Evolutionary conservation across 257 asterid species (phyloP).

Genomic region (Solanum appendiculatum): DNA sequence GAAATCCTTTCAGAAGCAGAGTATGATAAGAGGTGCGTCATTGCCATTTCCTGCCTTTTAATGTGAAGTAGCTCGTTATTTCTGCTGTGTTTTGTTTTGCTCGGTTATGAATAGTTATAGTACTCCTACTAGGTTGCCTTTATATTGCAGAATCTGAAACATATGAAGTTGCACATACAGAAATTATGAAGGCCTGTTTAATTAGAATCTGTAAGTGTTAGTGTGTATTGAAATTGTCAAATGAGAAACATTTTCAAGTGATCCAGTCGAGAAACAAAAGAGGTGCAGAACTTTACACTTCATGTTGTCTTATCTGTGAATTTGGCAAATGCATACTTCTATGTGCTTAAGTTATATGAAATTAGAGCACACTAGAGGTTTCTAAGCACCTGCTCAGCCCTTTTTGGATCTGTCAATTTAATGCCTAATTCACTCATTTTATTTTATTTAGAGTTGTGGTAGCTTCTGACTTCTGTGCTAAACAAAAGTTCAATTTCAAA

Average conservation of each 20-base stretch:
- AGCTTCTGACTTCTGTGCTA: not conserved
- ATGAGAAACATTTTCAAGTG: not conserved
- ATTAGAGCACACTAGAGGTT: not conserved
- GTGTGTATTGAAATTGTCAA: not conserved
- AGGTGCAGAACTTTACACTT: not conserved
- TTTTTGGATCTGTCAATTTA: not conserved
- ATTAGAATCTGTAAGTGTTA: not conserved
- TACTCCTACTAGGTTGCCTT: not conserved
- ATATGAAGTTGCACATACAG: not conserved
- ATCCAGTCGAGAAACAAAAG: not conserved
- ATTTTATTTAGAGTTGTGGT: not conserved
- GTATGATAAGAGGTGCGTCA: conserved; percentile 64
- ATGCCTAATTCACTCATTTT: not conserved
- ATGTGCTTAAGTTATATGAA: not conserved
- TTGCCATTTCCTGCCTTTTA: not conserved
- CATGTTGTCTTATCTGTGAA: not conserved
- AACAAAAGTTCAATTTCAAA: not conserved
- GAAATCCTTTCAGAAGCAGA: conserved; percentile 74
- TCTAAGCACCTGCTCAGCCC: not conserved
- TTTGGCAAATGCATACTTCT: not conserved
- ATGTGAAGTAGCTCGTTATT: not conserved
- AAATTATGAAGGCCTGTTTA: not conserved
- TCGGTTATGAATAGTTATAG: not conserved
- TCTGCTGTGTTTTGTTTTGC: not conserved
- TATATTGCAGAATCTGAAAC: not conserved